These are phyloP conservation scores for Yamadazyma scolyti DNA, from an alignment of 805 yeast species.

Conservation along the genomic window DNA sequence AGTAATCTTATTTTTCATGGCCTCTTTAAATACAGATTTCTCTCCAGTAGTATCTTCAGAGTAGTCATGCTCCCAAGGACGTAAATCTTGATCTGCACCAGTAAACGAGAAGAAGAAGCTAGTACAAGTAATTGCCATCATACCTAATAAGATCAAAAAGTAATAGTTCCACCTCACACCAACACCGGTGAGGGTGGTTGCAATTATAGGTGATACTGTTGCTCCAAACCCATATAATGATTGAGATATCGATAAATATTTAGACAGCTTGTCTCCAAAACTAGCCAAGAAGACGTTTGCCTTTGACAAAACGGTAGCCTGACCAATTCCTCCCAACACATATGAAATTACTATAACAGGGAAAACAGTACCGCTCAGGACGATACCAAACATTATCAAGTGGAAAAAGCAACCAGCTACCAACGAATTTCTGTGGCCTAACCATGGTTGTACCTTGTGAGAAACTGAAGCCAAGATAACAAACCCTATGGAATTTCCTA, in stretches of 20 bases:
- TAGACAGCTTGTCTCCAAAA: constrained; percentile 48
- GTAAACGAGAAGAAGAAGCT: constrained; percentile 43
- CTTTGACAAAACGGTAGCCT: constrained; percentile 48
- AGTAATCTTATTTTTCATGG: constrained; percentile 32
- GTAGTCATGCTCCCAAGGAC: constrained; percentile 26
- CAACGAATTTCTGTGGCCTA: constrained; percentile 40
- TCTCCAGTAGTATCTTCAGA: constrained; percentile 3
- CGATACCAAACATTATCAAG: constrained; percentile 40
- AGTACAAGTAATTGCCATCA: constrained; percentile 28
- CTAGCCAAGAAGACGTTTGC: constrained; percentile 50
- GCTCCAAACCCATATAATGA: constrained; percentile 74
- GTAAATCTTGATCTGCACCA: constrained; percentile 44
- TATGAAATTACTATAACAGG: constrained; percentile 48
- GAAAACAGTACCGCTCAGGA: constrained; percentile 46
- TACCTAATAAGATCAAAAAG: constrained; percentile 45
- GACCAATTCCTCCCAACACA: constrained; percentile 55
- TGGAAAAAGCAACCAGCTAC: constrained; percentile 33
- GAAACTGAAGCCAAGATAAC: constrained; percentile 45
- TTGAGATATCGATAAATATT: constrained; percentile 59
- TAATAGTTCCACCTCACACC: constrained; percentile 52
- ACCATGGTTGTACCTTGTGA: constrained; percentile 35
- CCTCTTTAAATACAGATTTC: constrained; percentile 20
- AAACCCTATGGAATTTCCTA: constrained; percentile 54
- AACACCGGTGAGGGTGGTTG: constrained; percentile 48
- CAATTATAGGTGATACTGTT: constrained; percentile 62